A percentile compares a stretch with the other conserved stretches of the same genome.
These are phyloP conservation scores for Cyclospora cayetanensis DNA, from an alignment of 169 alveolate species.

Conservation along the genomic window DNA sequence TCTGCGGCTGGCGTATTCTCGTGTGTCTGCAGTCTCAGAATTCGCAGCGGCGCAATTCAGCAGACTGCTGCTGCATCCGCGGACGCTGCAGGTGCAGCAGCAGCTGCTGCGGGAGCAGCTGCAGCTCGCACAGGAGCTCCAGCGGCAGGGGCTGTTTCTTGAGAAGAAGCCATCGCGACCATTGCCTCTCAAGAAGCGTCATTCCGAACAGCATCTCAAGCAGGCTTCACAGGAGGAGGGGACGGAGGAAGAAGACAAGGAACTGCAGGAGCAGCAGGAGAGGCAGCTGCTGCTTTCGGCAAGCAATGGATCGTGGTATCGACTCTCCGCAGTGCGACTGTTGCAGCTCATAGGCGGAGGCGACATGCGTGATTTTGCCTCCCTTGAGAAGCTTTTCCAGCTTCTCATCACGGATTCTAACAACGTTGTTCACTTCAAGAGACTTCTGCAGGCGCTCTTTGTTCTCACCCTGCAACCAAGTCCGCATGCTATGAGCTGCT, in stretches of 20 bases:
- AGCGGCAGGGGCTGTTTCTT: not conserved
- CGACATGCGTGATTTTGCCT: not conserved
- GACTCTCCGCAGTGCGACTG: constrained; percentile 26
- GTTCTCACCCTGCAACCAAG: constrained; percentile 26
- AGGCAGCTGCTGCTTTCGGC: not conserved
- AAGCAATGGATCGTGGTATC: not conserved
- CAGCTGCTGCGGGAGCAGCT: not conserved
- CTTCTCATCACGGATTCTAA: not conserved
- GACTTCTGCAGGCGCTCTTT: constrained; percentile 5
- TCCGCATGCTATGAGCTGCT: not conserved
- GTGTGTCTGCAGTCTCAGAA: not conserved
- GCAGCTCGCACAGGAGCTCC: not conserved
- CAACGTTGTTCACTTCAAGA: not conserved
- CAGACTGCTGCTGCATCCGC: constrained; percentile 27
- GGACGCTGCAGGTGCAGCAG: constrained; percentile 42
- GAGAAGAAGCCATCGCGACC: not conserved
- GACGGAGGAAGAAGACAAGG: not conserved
- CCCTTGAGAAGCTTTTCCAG: constrained; percentile 10
- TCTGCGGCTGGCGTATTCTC: constrained; percentile 13
- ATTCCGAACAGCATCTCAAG: not conserved
- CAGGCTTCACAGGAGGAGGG: not conserved
- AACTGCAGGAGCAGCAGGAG: not conserved
- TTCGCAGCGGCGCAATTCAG: not conserved
- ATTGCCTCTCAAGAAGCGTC: not conserved
- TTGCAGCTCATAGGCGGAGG: constrained; percentile 4